phyloP scores from a whole-genome alignment of 352 stramenopile species.

The Hyaloperonospora brassicae region DNA sequence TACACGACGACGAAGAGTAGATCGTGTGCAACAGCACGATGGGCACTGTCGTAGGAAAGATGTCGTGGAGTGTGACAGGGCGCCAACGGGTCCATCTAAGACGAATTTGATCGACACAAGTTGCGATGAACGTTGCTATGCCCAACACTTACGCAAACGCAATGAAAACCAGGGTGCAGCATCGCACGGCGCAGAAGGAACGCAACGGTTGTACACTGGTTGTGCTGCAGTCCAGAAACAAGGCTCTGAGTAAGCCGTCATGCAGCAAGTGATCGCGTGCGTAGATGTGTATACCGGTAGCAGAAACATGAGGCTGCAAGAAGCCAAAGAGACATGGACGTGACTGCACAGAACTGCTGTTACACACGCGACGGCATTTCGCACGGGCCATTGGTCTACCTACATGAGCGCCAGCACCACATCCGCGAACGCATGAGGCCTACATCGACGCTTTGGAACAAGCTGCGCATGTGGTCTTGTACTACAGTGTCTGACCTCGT shows the following conservation, averaged over 20 bases:
- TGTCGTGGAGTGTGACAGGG: no score
- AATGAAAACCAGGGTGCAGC: no score
- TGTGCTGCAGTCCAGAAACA: slow-evolving; percentile 3
- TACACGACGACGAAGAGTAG: slow-evolving; percentile 27
- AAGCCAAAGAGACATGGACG: slow-evolving; percentile 33
- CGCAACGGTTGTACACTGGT: no score
- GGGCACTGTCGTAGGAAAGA: no score
- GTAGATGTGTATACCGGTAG: slow-evolving; percentile 55
- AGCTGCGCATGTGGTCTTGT: slow-evolving; percentile 2
- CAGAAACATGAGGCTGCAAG: slow-evolving; percentile 30
- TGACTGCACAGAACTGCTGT: slow-evolving; percentile 59
- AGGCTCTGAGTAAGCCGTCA: slow-evolving; percentile 41
- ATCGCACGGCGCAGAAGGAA: no score
- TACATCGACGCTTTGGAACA: not conserved
- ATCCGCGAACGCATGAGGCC: not conserved
- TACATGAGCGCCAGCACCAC: slow-evolving; percentile 1
- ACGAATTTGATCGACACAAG: no score
- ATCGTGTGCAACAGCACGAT: not conserved
- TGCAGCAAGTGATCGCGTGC: slow-evolving; percentile 84
- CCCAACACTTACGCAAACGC: no score
- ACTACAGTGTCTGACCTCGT: no score
- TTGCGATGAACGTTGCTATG: no score
- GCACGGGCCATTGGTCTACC: slow-evolving; percentile 56
- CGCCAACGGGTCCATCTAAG: no score
- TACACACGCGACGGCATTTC: slow-evolving; percentile 45